Base-by-base conservation (phyloP, 371 early-diverging fungal species). In the Mucor ambiguus region DNA sequence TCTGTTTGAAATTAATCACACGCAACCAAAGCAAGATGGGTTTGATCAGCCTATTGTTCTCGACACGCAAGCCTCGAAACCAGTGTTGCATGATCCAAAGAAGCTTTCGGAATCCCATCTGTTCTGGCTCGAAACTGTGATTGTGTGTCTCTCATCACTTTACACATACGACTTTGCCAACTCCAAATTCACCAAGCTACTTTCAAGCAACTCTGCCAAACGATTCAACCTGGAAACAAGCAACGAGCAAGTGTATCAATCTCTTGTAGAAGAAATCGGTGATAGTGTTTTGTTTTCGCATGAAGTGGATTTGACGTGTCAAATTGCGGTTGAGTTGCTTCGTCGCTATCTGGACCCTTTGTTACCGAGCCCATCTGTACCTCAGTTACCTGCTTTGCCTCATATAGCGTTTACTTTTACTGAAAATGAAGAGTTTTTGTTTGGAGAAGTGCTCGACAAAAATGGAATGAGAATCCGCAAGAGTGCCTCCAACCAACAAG, bases 131-230 rank as follows among this genome's bases (percentile, higher is more conserved):
- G 82, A 83, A 70, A 66, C 75, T 11, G 77, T 78, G 5, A 67
- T 88, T 29, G 61, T 82, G 29, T 82, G 80, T 52, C 66, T 88
- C 18, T 80, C 88, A 1, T 79, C 83, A 2, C 61, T 88, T 4
- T 86, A 88, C 52, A 74, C 75, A 33, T 88, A 83, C 62, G 80
- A 88, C 32, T 87, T 82, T 73, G 69, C 79, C 9, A 70, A 77
- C 12, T 82, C 87, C 24, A 75, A 75, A 24, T 60, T 87, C 11
- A 74, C 77, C 18, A 85, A 81, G 58, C 24, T 67, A 6, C 46
- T 61, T 4, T 43, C 60, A 35, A 12, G 18, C 6, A 35, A 54
- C 33, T 60, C 54, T 49, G 57, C 20, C 20, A 61, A 28, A 22
- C 38, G 48, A n/a, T 72, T 61, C 38, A 61, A 58, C 11, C 56